Evolutionary conservation across 495 filamentous ascomycete species (phyloP).

Genomic region (Neurospora sublineolata): DNA sequence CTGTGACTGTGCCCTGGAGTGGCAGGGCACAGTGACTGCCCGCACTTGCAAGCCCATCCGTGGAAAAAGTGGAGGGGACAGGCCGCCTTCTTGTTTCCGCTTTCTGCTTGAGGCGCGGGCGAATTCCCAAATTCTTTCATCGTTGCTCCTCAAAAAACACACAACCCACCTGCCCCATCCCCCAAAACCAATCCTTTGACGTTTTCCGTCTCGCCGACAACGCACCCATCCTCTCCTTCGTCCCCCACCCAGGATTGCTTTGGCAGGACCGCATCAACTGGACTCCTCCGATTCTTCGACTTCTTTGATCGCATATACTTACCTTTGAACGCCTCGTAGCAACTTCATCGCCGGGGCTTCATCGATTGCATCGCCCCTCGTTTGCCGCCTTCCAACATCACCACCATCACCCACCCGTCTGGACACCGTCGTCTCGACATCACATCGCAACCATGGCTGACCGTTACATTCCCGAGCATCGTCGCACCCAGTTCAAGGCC

Average conservation of each 20-base stretch:
- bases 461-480: constrained; percentile 98
- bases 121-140: constrained; percentile 23
- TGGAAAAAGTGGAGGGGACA: not conserved
- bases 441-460: constrained; percentile 69
- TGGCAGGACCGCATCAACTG: not conserved
- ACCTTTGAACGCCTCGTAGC: constrained; percentile 26
- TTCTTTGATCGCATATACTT: constrained; percentile 36
- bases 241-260: not conserved
- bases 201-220: not conserved
- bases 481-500: constrained; percentile 97
- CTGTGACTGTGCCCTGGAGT: not conserved
- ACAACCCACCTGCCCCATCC: constrained; percentile 14
- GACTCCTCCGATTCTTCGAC: constrained; percentile 45
- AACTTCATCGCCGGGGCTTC: not conserved
- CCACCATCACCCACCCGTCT: constrained; percentile 20
- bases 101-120: constrained; percentile 11
- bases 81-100: constrained; percentile 18
- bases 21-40: not conserved
- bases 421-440: constrained; percentile 9
- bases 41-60: not conserved
- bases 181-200: constrained; percentile 22
- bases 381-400: constrained; percentile 23
- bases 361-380: not conserved
- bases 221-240: not conserved
- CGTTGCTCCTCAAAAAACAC: constrained; percentile 22